Evolutionary conservation across 345 rosid genomes (phyloP).

Genomic region (Mangifera indica): DNA sequence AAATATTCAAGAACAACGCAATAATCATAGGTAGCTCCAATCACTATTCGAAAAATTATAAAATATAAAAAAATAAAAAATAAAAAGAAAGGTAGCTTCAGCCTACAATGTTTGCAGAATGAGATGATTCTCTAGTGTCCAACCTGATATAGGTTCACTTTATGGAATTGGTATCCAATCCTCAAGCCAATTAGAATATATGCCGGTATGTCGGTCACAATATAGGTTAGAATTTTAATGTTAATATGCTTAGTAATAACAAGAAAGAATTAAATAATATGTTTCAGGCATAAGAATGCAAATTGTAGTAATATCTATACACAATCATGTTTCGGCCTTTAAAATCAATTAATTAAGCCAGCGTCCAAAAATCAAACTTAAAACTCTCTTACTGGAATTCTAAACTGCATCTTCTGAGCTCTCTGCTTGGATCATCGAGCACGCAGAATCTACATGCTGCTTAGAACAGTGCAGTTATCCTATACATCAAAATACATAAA

Average conservation of each 20-base stretch:
- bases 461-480: conserved; percentile 28
- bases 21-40: too few species aligned
- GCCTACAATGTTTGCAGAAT: background rate
- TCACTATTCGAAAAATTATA: too few species aligned
- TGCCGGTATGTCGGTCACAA: background rate
- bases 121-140: background rate
- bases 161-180: background rate
- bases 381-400: background rate
- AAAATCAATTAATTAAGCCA: conserved; percentile 3
- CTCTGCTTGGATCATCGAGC: conserved; percentile 47
- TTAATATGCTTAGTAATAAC: background rate
- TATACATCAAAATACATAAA: conserved; percentile 15
- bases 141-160: background rate
- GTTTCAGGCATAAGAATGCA: background rate
- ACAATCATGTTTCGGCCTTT: background rate
- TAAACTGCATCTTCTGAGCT: conserved; percentile 27
- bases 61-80: background rate
- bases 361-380: conserved; percentile 3
- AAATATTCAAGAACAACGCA: too few species aligned
- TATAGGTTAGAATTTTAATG: background rate
- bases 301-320: background rate
- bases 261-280: too few species aligned
- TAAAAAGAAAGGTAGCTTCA: background rate
- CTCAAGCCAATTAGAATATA: background rate
- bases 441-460: conserved; percentile 46